A percentile compares a stretch with the other conserved stretches of the same genome.
Evolutionary conservation across 2,329 filamentous ascomycete genomes (phyloP).

Genomic region (Colletotrichum phormii): DNA sequence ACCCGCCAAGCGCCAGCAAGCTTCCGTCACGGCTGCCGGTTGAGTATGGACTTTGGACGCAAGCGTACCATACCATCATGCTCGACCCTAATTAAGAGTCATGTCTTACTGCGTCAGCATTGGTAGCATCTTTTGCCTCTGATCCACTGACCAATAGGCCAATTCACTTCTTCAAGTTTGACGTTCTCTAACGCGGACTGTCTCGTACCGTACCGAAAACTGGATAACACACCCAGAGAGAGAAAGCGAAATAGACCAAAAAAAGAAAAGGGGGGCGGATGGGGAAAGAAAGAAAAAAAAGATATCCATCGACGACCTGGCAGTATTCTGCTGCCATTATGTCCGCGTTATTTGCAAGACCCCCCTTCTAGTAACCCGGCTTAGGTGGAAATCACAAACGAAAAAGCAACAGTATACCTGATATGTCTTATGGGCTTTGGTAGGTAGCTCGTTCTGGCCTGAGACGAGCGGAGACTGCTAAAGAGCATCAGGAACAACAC

Average conservation of each 20-base stretch:
- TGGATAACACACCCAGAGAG: neutral
- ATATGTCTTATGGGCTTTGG: constrained; percentile 31
- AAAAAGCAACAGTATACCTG: neutral
- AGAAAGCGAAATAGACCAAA: too few relatives aligned
- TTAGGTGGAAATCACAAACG: neutral
- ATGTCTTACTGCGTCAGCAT: neutral
- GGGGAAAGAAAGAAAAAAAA: neutral
- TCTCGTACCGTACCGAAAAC: neutral
- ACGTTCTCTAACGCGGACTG: neutral
- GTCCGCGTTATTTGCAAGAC: neutral
- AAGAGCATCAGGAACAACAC: constrained; percentile 29
- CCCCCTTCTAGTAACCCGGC: neutral
- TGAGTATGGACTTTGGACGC: constrained; percentile 37
- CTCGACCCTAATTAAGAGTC: neutral
- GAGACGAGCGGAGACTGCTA: constrained; percentile 29
- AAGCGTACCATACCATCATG: neutral
- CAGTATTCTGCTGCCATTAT: neutral
- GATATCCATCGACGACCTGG: neutral
- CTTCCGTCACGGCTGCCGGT: constrained; percentile 54
- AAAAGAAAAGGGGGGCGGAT: neutral
- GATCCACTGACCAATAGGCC: constrained; percentile 20
- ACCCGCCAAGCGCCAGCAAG: constrained; percentile 53
- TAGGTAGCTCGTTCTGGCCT: constrained; percentile 20
- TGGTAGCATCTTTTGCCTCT: constrained; percentile 4
- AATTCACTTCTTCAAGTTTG: neutral